These are phyloP conservation scores for Leishmania mexicana DNA, from an alignment of 208 protist species.

Conservation along the genomic window DNA sequence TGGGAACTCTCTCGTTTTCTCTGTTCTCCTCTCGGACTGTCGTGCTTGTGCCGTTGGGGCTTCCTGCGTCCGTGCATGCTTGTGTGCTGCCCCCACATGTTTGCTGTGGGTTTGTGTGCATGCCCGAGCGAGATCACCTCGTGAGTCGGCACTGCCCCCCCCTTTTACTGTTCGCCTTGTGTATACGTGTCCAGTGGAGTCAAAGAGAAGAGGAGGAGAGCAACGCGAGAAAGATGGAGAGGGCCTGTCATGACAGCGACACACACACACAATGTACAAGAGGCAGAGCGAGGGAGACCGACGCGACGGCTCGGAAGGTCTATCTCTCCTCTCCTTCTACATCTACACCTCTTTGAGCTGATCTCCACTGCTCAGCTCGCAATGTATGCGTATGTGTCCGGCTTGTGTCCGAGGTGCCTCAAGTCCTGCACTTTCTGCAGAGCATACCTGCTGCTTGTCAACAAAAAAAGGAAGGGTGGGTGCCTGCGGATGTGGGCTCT, in stretches of 20 bases:
- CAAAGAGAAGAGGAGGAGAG: not conserved
- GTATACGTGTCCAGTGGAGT: not conserved
- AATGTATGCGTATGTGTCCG: not conserved
- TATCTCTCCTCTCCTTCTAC: not conserved
- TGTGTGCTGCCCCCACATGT: not conserved
- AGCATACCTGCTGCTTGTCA: not conserved
- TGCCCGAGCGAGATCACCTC: not conserved
- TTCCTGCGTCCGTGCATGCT: not conserved
- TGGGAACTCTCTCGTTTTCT: not conserved
- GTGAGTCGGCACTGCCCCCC: not conserved
- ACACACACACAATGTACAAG: not conserved
- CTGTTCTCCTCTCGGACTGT: not conserved
- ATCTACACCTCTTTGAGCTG: not conserved
- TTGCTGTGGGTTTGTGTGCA: not conserved
- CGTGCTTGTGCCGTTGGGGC: not conserved
- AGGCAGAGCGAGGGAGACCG: not conserved
- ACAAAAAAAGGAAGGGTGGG: not conserved
- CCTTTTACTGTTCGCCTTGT: not conserved
- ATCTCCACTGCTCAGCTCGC: not conserved
- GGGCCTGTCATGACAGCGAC: not conserved
- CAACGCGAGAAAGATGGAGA: not conserved
- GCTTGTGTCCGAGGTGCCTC: not conserved
- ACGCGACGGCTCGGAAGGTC: not conserved
- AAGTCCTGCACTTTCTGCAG: not conserved
- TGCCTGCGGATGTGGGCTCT: not conserved